phyloP scores from a whole-genome alignment of 345 rosid genomes.

The Salix brachista region DNA sequence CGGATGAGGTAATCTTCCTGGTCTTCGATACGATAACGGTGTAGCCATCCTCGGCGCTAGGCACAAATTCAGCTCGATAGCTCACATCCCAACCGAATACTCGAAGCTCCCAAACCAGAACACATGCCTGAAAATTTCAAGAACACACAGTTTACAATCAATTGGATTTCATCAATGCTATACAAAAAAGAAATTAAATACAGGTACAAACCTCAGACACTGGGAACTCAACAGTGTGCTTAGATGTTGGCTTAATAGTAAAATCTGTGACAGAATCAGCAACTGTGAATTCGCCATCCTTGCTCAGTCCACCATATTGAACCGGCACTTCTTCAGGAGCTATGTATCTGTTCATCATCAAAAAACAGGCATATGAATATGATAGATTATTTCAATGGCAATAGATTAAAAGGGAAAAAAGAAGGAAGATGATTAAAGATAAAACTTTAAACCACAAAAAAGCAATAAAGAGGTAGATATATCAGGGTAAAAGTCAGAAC shows the following conservation, averaged over 20 bases:
- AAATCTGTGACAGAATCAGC: slow-evolving; percentile 35
- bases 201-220: slow-evolving; percentile 28
- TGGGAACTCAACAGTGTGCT: slow-evolving; percentile 39
- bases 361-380: background rate
- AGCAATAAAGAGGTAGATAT: background rate
- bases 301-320: slow-evolving; percentile 47
- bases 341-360: slow-evolving; percentile 33
- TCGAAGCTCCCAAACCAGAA: slow-evolving; percentile 42
- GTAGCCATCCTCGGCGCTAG: slow-evolving; percentile 34
- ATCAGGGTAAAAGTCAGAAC: background rate
- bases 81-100: slow-evolving; percentile 52
- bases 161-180: background rate
- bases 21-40: slow-evolving; percentile 44
- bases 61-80: slow-evolving; percentile 48
- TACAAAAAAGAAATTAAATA: background rate
- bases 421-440: background rate
- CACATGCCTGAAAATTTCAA: slow-evolving; percentile 16
- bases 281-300: slow-evolving; percentile 31
- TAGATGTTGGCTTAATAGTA: slow-evolving; percentile 31
- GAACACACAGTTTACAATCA: background rate
- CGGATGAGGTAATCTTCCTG: slow-evolving; percentile 28
- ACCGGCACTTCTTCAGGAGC: slow-evolving; percentile 48
- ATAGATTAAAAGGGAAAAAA: background rate
- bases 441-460: background rate
- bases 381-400: background rate